phyloP scores from a whole-genome alignment of 2,329 filamentous ascomycete species.

The Fusarium clavum region DNA sequence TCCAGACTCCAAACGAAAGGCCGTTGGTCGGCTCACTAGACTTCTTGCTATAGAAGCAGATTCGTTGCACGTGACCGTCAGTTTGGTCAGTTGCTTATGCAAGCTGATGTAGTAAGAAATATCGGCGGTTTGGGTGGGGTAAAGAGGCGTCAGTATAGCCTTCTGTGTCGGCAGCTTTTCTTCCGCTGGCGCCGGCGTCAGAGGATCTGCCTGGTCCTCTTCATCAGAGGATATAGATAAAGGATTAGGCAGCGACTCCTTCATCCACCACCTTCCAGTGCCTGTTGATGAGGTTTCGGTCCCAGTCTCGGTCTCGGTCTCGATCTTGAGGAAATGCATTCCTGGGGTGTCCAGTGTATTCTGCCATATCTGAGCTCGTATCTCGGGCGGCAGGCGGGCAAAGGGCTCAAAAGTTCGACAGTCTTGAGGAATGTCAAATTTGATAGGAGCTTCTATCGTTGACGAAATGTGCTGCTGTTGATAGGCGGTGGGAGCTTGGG shows the following conservation, averaged over 20 bases:
- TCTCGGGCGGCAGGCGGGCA: constrained; percentile 50
- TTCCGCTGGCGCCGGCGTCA: constrained; percentile 20
- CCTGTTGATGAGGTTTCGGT: not conserved
- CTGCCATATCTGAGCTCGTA: constrained; percentile 53
- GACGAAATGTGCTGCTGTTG: not conserved
- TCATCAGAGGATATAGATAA: not conserved
- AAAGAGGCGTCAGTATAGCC: constrained; percentile 42
- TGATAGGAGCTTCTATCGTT: constrained; percentile 28
- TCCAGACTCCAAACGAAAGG: constrained; percentile 45
- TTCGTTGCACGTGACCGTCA: constrained; percentile 47
- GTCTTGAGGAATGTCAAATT: constrained; percentile 49
- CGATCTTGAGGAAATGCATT: constrained; percentile 52
- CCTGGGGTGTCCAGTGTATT: constrained; percentile 48
- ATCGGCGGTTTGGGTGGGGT: constrained; percentile 47
- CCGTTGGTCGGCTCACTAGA: constrained; percentile 35
- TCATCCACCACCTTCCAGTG: constrained; percentile 43
- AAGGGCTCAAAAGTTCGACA: constrained; percentile 51
- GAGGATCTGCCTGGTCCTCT: constrained; percentile 35
- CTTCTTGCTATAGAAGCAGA: constrained; percentile 38
- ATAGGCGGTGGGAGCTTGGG: not conserved
- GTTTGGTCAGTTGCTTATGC: constrained; percentile 45
- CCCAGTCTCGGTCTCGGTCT: no score
- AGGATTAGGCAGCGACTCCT: not conserved
- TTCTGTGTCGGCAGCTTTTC: constrained; percentile 37
- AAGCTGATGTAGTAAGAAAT: constrained; percentile 50